Conservation (phyloP, 495 filamentous ascomycete genomes). For the Neurospora sp. region DNA sequence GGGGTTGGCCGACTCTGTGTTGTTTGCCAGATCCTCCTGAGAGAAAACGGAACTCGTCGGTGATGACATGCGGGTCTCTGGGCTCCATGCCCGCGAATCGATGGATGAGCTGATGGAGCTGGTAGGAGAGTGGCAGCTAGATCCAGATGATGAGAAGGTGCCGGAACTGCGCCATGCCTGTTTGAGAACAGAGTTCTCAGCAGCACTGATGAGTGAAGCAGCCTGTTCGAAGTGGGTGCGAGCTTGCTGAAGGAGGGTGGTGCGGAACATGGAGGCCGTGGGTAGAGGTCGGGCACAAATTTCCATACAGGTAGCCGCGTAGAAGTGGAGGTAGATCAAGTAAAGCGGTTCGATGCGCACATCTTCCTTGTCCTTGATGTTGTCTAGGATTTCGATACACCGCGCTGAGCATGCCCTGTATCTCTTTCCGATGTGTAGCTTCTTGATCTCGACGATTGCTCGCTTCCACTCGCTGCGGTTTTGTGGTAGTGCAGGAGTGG, state of each 20-base stretch:
- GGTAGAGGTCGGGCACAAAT: slow-evolving; percentile 39
- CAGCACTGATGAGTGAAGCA: slow-evolving; percentile 27
- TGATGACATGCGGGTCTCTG: slow-evolving; percentile 30
- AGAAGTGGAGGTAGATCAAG: slow-evolving; percentile 44
- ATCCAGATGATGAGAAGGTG: slow-evolving; percentile 21
- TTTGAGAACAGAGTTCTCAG: slow-evolving; percentile 26
- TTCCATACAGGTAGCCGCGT: slow-evolving; percentile 42
- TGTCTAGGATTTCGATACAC: slow-evolving; percentile 36
- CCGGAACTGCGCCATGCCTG: slow-evolving; percentile 23
- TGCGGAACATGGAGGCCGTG: slow-evolving; percentile 25
- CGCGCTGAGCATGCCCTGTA: slow-evolving; percentile 36
- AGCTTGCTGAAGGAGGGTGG: slow-evolving; percentile 36
- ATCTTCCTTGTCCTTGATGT: slow-evolving; percentile 23
- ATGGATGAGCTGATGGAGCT: slow-evolving; percentile 37
- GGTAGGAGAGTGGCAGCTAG: slow-evolving; percentile 35
- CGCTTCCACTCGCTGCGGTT: slow-evolving; percentile 32
- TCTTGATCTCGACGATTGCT: slow-evolving; percentile 35
- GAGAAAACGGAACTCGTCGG: slow-evolving; percentile 34
- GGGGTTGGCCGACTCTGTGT: slow-evolving; percentile 11
- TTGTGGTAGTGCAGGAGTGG: slow-evolving; percentile 16
- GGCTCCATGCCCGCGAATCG: slow-evolving; percentile 32
- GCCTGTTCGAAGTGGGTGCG: slow-evolving; percentile 37
- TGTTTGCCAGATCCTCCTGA: slow-evolving; percentile 21
- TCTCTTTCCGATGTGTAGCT: slow-evolving; percentile 31
- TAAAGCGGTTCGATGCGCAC: slow-evolving; percentile 35